Evolutionary conservation across 768 basidiomycete species (phyloP).

Genomic region (Hygrophorus russula): DNA sequence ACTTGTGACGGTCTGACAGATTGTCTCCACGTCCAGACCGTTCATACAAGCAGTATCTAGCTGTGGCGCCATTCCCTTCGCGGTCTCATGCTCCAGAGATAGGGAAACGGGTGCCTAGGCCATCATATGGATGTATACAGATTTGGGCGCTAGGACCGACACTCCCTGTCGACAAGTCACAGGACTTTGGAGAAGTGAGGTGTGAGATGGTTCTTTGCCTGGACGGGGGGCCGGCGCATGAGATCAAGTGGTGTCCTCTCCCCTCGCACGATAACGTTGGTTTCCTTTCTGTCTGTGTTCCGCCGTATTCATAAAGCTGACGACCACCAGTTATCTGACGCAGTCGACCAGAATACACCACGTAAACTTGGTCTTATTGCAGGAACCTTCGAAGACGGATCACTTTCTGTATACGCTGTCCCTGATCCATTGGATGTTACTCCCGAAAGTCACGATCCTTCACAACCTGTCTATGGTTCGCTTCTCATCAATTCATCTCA

Average conservation of each 20-base stretch:
- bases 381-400: conserved; percentile 82
- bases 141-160: conserved; percentile 49
- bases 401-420: conserved; percentile 64
- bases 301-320: conserved; percentile 5
- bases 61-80: conserved; percentile 66
- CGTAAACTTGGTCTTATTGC: conserved; percentile 76
- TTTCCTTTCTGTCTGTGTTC: conserved; percentile 2
- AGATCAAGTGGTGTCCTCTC: conserved; percentile 88
- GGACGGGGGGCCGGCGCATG: conserved; percentile 69
- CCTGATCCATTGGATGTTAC: conserved; percentile 61
- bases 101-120: conserved; percentile 45
- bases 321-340: conserved; percentile 8
- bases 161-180: background rate
- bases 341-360: conserved; percentile 13
- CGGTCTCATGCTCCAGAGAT: conserved; percentile 52
- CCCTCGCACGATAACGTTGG: conserved; percentile 58
- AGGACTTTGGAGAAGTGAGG: conserved; percentile 36
- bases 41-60: conserved; percentile 66
- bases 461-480: conserved; percentile 40
- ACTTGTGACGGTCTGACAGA: background rate
- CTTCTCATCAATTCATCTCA: background rate
- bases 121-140: conserved; percentile 64
- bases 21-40: conserved; percentile 26
- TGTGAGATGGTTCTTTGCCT: conserved; percentile 85
- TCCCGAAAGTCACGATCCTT: conserved; percentile 14